Evolutionary conservation across 2,329 filamentous ascomycete species (phyloP).

Genomic region (Fusarium papillatum): DNA sequence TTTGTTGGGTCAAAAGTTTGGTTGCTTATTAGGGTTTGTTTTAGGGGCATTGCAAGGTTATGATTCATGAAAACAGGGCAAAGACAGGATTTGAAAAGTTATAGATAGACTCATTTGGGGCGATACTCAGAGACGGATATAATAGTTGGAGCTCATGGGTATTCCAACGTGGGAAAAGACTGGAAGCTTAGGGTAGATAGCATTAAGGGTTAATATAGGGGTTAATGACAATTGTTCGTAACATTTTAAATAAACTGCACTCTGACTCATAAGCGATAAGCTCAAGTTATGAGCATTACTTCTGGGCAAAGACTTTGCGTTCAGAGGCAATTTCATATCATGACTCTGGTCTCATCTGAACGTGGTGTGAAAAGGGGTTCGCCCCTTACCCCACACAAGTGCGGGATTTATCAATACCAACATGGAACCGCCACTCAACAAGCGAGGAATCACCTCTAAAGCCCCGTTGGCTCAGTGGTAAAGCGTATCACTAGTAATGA

Average conservation of each 20-base stretch:
- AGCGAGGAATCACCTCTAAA: constrained; percentile 28
- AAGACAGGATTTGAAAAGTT: background rate
- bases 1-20: background rate
- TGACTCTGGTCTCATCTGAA: background rate
- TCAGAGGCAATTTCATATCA: background rate
- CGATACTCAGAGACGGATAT: background rate
- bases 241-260: background rate
- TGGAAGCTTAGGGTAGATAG: background rate
- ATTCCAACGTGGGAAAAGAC: background rate
- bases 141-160: background rate
- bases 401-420: background rate
- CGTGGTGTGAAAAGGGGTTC: background rate
- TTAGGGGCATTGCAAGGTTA: background rate
- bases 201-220: too few species aligned
- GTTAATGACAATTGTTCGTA: background rate
- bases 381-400: rapidly evolving
- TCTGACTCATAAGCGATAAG: background rate
- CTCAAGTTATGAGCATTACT: background rate
- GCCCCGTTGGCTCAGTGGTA: constrained; percentile 44
- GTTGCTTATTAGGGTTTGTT: background rate
- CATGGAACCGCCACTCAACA: rapidly evolving
- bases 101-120: background rate
- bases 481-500: constrained; percentile 41
- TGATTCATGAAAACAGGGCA: background rate
- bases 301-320: background rate